Base-by-base conservation (phyloP, 2,329 filamentous ascomycete genomes). In the Pezicula neosporulosa region DNA sequence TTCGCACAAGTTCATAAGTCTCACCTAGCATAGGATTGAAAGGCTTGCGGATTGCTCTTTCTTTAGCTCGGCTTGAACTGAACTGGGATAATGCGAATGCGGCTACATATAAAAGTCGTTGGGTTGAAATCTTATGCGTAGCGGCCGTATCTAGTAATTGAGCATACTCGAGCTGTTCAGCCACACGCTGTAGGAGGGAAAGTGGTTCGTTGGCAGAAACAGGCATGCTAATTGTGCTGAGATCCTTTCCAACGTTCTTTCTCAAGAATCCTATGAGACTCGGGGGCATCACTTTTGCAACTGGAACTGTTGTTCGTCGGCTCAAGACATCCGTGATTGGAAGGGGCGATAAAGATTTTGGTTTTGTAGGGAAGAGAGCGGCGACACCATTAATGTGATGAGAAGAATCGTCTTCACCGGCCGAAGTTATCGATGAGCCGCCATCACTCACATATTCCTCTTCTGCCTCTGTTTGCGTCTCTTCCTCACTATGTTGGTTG, bases 11-110 rank as follows among this genome's bases (percentile, higher is more conserved):
- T 70, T 99, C 94, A 68, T 83, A 99, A 0, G 94, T 99, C 72
- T 99, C 94, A 45, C 94, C 94, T 0, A 99, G 82, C 74, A 99
- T 87, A 3, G 94, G 94, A 62, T 97, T 99, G 72, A 97, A 99
- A 0, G 94, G 94, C 67, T 99, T 99, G 58, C 94, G 89, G 54
- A 95, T 89, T 3, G 92, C 86, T 38, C 94, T 88, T 68, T 99
- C 94, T 65, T 91, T 95, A 56, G 91, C 85, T 28, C 94, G 85
- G 43, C 81, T 82, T 63, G 82, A 86, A 52, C 91, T 94, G 60
- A 97, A 89, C 55, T 87, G 83, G 9, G 92, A 95, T 16, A 97
- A 76, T 9, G 94, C 94, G 68, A 97, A 99, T 2, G 93, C 92
- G 0, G 91, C 82, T 47, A 99, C 84, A 65, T 92, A 88, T 48